phyloP scores from a whole-genome alignment of 768 basidiomycete genomes.

The Symmetrospora coprosmae region DNA sequence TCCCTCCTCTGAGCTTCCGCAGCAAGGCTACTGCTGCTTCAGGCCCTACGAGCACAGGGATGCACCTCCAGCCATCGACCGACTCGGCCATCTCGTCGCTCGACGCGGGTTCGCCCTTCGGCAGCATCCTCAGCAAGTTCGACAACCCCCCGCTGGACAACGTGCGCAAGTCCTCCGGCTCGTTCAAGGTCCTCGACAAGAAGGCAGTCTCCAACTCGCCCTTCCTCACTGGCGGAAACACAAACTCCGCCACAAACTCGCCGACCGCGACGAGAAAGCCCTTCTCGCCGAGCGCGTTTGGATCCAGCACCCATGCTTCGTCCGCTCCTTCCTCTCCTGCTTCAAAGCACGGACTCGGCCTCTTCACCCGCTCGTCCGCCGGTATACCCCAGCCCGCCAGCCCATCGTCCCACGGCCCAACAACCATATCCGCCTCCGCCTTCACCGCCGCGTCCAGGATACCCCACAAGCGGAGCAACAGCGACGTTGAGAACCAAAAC shows the following conservation, averaged over 20 bases:
- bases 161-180: slow-evolving; percentile 1
- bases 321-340: too few relatives aligned
- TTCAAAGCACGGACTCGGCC: slow-evolving; percentile 12
- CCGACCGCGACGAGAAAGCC: slow-evolving; percentile 2
- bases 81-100: slow-evolving; percentile 10
- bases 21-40: neutral
- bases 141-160: neutral
- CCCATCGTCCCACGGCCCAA: neutral
- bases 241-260: neutral
- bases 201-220: slow-evolving; percentile 21
- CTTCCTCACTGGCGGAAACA: slow-evolving; percentile 10
- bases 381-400: neutral
- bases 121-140: slow-evolving; percentile 4
- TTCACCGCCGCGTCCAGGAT: too few relatives aligned
- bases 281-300: too few relatives aligned
- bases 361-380: neutral
- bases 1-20: neutral
- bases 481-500: slow-evolving; percentile 13
- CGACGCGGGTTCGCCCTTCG: slow-evolving; percentile 13
- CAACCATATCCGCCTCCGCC: neutral
- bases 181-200: slow-evolving; percentile 16
- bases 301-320: too few relatives aligned
- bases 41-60: neutral
- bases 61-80: neutral
- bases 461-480: neutral